phyloP scores from a whole-genome alignment of 805 yeast species.

The Metschnikowia noctiluminum region DNA sequence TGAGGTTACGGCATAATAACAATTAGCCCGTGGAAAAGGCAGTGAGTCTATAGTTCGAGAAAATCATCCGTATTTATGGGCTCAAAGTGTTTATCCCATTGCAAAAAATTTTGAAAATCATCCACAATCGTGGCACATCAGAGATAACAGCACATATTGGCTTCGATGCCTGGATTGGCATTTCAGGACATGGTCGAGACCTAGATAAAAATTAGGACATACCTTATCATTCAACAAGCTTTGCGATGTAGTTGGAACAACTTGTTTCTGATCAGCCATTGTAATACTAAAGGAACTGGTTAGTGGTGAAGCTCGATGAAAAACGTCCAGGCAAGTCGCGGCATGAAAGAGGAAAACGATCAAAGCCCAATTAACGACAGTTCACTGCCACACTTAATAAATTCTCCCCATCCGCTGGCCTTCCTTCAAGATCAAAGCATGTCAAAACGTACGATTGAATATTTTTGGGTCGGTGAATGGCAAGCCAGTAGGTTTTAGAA shows the following conservation, averaged over 20 bases:
- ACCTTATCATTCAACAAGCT: constrained; percentile 59
- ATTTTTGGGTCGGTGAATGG: not conserved
- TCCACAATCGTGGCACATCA: no score
- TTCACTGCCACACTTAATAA: not conserved
- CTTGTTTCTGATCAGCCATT: constrained; percentile 34
- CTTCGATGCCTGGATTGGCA: no score
- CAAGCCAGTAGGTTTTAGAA: constrained; percentile 1
- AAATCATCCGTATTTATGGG: no score
- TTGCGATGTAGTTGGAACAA: constrained; percentile 42
- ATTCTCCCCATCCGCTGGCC: not conserved
- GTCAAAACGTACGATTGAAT: constrained; percentile 3
- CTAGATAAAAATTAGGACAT: constrained; percentile 14
- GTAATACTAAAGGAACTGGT: constrained; percentile 10
- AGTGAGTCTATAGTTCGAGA: not conserved
- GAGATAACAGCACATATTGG: no score
- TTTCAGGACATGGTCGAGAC: no score
- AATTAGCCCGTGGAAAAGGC: not conserved
- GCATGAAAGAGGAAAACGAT: not conserved
- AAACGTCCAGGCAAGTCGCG: not conserved
- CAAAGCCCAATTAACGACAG: not conserved
- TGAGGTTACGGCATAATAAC: no score
- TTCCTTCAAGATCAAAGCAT: no score
- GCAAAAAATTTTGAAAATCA: no score
- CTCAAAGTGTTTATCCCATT: no score
- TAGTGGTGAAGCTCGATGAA: constrained; percentile 11